Conservation (phyloP, 2,329 filamentous ascomycete genomes). For the Diaporthe sp. region DNA sequence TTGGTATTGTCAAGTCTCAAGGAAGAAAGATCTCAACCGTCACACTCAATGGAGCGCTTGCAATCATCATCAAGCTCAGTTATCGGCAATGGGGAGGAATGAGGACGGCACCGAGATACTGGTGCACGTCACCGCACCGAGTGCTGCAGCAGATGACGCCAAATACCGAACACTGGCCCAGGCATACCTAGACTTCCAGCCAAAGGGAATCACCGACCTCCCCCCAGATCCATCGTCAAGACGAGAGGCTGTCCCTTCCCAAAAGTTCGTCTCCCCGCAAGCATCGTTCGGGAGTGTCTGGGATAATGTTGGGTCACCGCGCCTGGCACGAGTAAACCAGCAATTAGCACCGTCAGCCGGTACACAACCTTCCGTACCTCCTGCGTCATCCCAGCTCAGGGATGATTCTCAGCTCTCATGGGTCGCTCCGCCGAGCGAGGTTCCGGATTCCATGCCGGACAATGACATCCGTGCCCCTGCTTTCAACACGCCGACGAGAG, state of each 20-base stretch:
- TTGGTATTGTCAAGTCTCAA: not conserved
- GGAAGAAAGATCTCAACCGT: not conserved
- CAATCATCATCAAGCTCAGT: not conserved
- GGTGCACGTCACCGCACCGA: conserved; percentile 67
- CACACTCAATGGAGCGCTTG: not conserved
- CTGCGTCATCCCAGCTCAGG: conserved; percentile 8
- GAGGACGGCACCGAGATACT: conserved; percentile 62
- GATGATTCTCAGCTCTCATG: conserved; percentile 52
- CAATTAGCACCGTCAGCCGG: not conserved
- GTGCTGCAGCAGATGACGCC: conserved; percentile 60
- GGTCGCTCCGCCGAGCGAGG: conserved; percentile 60
- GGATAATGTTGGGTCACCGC: conserved; percentile 47
- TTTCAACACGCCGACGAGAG: conserved; percentile 62
- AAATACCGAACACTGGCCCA: conserved; percentile 62
- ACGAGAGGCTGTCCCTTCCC: not conserved
- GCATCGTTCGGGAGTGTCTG: conserved; percentile 49
- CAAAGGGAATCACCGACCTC: conserved; percentile 42
- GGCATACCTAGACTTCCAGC: conserved; percentile 64
- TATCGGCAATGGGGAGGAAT: conserved; percentile 39
- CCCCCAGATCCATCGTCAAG: conserved; percentile 16
- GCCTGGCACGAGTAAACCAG: conserved; percentile 32
- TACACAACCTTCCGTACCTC: not conserved
- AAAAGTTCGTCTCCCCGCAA: conserved; percentile 42
- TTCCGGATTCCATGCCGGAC: conserved; percentile 67
- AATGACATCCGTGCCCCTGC: conserved; percentile 47